Evolutionary conservation across 768 basidiomycete genomes (phyloP), one percentile per base, ranked within the genome.

Genomic region (Russula griseocarnosa): DNA sequence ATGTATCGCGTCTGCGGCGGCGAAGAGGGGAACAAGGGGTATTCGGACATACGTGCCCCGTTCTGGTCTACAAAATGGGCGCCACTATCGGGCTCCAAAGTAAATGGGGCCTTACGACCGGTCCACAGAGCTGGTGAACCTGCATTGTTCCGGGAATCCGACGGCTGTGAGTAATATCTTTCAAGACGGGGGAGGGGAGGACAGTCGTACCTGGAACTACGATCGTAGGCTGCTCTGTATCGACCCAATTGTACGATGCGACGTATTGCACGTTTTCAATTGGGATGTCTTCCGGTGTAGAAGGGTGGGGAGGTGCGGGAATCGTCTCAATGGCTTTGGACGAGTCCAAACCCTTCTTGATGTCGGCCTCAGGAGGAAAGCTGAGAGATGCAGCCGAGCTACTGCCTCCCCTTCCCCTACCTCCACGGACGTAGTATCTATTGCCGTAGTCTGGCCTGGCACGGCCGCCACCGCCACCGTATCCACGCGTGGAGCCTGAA

Each of bases 91-190:
- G 76, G 77, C 4, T 79, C 76, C 16, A 90, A 83, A 8, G 72
- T 77, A 67, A 78, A 83, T 1, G 88, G 86, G 7, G 78, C 69
- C 0, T 74, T 55, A n/a, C 67, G 70, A 28, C 82, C 76, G 4
- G 71, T 75, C 87, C 87, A 88, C 58, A 80, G 72, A 22, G 80
- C 79, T 0, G 87, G 86, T 0, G 82, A 83, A 0, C 86, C 86
- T 88, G 63, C 22, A 18, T 26, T 40, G 16, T 0, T 6, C 38
- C 13, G 30, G 3, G 18, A 11, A 44, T 14, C 22, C 26, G 8
- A 38, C 24, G 3, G 10, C 5, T 7, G 26, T 34, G 38, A 11
- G 10, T 8, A 5, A 20, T 20, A 11, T 47, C 46, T 24, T 9
- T 44, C 30, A 18, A 60, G 11, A 40, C 2, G 9, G 26, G 34